phyloP scores from a whole-genome alignment of 257 asterid species.

The Rauvolfia tetraphylla region DNA sequence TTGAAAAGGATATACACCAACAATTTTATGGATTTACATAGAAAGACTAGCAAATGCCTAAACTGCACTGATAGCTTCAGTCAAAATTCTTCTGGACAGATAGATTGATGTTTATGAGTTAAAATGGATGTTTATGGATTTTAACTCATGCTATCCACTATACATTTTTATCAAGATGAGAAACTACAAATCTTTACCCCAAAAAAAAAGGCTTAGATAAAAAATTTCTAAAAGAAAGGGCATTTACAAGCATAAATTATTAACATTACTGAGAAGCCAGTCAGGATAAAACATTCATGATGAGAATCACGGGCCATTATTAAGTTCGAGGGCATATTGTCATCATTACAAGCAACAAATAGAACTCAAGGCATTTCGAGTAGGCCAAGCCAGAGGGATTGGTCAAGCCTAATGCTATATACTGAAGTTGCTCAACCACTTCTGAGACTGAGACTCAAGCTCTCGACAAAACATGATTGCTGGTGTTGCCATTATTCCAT shows the following conservation, averaged over 20 bases:
- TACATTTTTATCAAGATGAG: neutral
- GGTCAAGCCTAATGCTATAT: neutral
- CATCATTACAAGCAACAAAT: neutral
- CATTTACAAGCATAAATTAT: neutral
- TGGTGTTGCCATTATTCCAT: neutral
- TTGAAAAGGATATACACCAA: neutral
- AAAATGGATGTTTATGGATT: neutral
- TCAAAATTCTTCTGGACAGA: neutral
- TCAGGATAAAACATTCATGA: neutral
- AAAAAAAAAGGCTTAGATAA: neutral
- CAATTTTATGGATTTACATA: neutral
- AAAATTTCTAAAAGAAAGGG: neutral
- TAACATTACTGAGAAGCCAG: neutral
- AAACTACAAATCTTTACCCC: neutral
- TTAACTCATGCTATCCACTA: neutral
- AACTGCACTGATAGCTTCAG: neutral
- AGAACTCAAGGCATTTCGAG: neutral
- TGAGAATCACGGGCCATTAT: too few species aligned
- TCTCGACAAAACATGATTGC: neutral
- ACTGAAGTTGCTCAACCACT: neutral
- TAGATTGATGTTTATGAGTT: neutral
- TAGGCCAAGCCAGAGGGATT: neutral
- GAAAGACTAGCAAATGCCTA: neutral
- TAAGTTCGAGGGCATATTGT: neutral
- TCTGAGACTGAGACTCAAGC: too few species aligned